phyloP scores from a whole-genome alignment of 176 grass and related monocot species.

The Lolium rigidum region DNA sequence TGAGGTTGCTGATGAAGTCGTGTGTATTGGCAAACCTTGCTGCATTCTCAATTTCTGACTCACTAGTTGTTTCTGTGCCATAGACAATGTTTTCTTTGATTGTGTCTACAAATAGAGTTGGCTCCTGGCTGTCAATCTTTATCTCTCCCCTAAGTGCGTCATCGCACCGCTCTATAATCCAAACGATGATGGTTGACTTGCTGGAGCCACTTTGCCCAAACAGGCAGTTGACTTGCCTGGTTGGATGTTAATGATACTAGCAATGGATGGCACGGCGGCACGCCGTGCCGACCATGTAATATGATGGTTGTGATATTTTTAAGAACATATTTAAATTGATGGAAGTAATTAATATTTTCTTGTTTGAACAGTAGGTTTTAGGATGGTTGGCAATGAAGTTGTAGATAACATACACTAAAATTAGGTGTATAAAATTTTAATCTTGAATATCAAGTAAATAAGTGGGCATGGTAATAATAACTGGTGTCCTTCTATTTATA shows the following conservation, averaged over 20 bases:
- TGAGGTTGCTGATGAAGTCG: constrained; percentile 80
- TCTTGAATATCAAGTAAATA: no score
- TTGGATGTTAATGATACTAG: constrained; percentile 42
- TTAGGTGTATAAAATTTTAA: no score
- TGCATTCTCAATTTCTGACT: constrained; percentile 67
- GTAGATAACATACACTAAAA: no score
- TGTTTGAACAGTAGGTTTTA: no score
- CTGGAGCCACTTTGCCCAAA: constrained; percentile 90
- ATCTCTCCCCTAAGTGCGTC: constrained; percentile 70
- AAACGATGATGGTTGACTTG: constrained; percentile 76
- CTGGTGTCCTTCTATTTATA: no score
- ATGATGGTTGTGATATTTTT: no score
- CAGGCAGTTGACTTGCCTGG: constrained; percentile 77
- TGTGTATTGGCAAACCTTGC: constrained; percentile 81
- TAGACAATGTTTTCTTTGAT: constrained; percentile 78
- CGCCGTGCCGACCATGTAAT: no score
- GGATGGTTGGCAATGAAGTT: no score
- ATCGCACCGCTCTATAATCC: constrained; percentile 82
- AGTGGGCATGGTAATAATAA: no score
- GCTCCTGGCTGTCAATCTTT: constrained; percentile 78
- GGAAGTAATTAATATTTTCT: no score
- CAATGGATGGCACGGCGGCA: no score
- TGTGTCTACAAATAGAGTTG: constrained; percentile 75
- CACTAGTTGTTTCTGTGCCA: constrained; percentile 54
- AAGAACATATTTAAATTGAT: no score